phyloP scores from a whole-genome alignment of 2,329 filamentous ascomycete species.

The Calonectria pseudoturangicola region DNA sequence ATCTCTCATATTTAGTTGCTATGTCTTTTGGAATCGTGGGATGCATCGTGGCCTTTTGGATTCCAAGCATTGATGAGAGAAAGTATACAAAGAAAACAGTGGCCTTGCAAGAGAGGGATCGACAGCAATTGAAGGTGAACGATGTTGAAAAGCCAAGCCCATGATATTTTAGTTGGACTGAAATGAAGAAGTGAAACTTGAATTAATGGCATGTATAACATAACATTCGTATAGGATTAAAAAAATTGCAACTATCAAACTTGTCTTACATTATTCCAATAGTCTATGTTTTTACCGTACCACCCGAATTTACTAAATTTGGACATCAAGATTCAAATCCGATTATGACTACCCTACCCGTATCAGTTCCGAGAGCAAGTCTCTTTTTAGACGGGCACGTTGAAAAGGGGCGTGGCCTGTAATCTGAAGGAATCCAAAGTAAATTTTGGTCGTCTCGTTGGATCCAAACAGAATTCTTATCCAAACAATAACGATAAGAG shows the following conservation, averaged over 20 bases:
- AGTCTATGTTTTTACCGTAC: no score
- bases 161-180: slow-evolving; percentile 2
- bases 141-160: background rate
- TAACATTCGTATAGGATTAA: no score
- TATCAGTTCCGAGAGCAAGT: background rate
- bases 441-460: background rate
- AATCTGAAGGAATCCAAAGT: background rate
- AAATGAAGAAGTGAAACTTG: no score
- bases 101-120: slow-evolving; percentile 34
- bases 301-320: no score
- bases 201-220: no score
- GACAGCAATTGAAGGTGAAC: slow-evolving; percentile 21
- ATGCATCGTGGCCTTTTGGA: slow-evolving; percentile 36
- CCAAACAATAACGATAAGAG: background rate
- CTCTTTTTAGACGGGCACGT: background rate
- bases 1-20: slow-evolving; percentile 36
- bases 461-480: background rate
- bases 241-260: no score
- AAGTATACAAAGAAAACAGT: slow-evolving; percentile 42
- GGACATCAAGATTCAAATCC: background rate
- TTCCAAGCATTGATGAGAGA: slow-evolving; percentile 34
- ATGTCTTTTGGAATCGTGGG: slow-evolving; percentile 38
- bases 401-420: background rate
- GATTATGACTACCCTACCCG: background rate
- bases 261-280: no score